Conservation (phyloP, 352 stramenopile genomes). For the Phytophthora sp. region DNA sequence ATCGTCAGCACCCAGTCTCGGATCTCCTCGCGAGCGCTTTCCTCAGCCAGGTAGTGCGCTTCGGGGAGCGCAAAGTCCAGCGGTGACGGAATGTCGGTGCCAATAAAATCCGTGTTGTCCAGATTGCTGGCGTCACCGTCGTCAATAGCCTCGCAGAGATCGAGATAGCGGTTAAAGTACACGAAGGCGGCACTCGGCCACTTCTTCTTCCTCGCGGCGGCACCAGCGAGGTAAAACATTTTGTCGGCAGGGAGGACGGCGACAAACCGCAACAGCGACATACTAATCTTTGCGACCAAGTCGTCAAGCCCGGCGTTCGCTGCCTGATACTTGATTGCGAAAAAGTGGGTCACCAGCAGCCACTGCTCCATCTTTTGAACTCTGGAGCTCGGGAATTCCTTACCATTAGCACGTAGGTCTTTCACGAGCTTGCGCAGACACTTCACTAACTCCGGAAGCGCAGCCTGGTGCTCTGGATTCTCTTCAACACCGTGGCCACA, state of each 20-base stretch:
- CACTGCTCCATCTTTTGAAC: slow-evolving; percentile 82
- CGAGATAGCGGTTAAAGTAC: slow-evolving; percentile 95
- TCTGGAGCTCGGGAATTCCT: slow-evolving; percentile 54
- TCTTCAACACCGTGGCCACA: slow-evolving; percentile 52
- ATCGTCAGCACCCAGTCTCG: slow-evolving; percentile 95
- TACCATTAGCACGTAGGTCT: slow-evolving; percentile 57
- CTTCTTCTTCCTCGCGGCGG: slow-evolving; percentile 81
- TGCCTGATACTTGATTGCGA: slow-evolving; percentile 75
- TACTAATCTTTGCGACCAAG: slow-evolving; percentile 79
- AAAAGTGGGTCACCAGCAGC: slow-evolving; percentile 80
- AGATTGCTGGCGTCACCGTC: slow-evolving; percentile 83
- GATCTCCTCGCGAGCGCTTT: slow-evolving; percentile 92
- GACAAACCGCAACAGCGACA: slow-evolving; percentile 91
- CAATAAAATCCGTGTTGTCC: slow-evolving; percentile 95
- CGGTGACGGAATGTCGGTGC: slow-evolving; percentile 91
- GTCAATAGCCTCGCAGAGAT: slow-evolving; percentile 95
- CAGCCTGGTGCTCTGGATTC: slow-evolving; percentile 45
- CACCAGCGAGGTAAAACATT: slow-evolving; percentile 93
- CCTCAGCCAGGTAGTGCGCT: slow-evolving; percentile 78
- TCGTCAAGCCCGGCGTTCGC: slow-evolving; percentile 63
- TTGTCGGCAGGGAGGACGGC: slow-evolving; percentile 92
- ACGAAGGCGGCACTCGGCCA: slow-evolving; percentile 94
- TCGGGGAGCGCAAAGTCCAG: slow-evolving; percentile 79
- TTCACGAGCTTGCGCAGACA: slow-evolving; percentile 74
- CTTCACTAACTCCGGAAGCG: slow-evolving; percentile 73